Base-by-base conservation (phyloP, 495 filamentous ascomycete genomes). In the Cercophora scortea region DNA sequence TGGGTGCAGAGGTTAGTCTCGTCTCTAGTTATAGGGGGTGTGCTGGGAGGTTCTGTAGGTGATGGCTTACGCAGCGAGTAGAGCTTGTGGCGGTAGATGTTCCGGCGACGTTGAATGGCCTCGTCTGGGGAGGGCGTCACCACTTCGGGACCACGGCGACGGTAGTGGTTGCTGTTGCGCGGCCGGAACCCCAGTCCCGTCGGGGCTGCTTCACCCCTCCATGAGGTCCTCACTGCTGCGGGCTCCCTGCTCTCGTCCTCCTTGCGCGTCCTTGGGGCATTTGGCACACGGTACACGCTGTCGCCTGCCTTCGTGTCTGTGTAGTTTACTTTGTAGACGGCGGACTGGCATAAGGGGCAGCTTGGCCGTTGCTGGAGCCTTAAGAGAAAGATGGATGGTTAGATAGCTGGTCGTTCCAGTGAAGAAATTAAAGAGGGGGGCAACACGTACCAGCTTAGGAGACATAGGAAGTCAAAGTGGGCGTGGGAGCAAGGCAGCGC, bases 401-500 rank as follows among this genome's bases (percentile, higher is more conserved):
- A 25, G 25, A 5, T 25, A 5, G 2, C 2, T 25, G 25, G 25
- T 25, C 25, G 25, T 5, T 5, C 2, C 25, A 25, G 25, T 2
- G 25, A 5, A 25, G 25, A 5, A 25, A 5, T 25, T 25, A 5
- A 2, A 25, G 25, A 25, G 25, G 25, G 25, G 25, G 25, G 25
- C 25, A 25, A 25, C 25, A 25, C 25, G 5, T 25, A 25, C 90
- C 90, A 95, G 70, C 80, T 90, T 16, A 87, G 64, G 9, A 95
- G 79, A 61, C 90, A 96, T 11, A 90, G 60, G 64, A 89, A 91
- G 69, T 95, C 89, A 64, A 93, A 95, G 59, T 81, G 83, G 44
- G 77, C 66, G 73, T 96, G 90, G 16, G 76, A 74, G 77, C 90
- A 96, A 15, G 89, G 88, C 38, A 78, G 70, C 5, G 87, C 81